A percentile compares a stretch with the other conserved stretches of the same genome.
These are phyloP conservation scores for Trichophyton mentagrophytes DNA, from an alignment of 2,329 filamentous ascomycete species.

Conservation along the genomic window DNA sequence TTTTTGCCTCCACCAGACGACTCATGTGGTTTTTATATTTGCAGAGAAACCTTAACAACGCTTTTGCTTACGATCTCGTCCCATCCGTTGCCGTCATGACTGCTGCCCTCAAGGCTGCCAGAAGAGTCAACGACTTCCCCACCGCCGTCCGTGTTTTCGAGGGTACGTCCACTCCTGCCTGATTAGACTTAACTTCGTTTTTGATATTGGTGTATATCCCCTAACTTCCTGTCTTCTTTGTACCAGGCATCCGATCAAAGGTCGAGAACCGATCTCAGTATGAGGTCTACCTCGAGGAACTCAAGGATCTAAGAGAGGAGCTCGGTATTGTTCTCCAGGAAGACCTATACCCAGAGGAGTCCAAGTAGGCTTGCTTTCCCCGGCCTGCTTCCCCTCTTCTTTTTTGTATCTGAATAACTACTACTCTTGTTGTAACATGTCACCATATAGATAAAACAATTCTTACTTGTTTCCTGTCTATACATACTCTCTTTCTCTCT, in stretches of 20 bases:
- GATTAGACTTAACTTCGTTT: background rate
- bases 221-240: background rate
- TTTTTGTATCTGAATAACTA: slow-evolving; percentile 3
- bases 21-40: background rate
- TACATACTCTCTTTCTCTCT: background rate
- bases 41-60: slow-evolving; percentile 95
- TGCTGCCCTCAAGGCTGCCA: slow-evolving; percentile 83
- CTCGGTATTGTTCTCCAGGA: slow-evolving; percentile 85
- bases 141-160: slow-evolving; percentile 98
- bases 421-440: slow-evolving; percentile 2
- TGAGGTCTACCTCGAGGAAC: slow-evolving; percentile 84
- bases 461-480: background rate
- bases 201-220: slow-evolving; percentile 8
- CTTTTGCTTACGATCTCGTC: slow-evolving; percentile 99
- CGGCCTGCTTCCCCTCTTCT: background rate
- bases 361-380: slow-evolving; percentile 19
- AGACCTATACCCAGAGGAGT: slow-evolving; percentile 63
- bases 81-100: slow-evolving; percentile 82
- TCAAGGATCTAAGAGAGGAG: slow-evolving; percentile 85
- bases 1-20: background rate
- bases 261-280: slow-evolving; percentile 98
- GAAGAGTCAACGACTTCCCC: slow-evolving; percentile 95
- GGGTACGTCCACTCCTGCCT: slow-evolving; percentile 47
- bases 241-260: slow-evolving; percentile 88
- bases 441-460: background rate